A percentile compares a stretch with the other conserved stretches of the same genome.
Conservation (phyloP, 2,329 filamentous ascomycete species). For the Malbranchea cinnamomea region DNA sequence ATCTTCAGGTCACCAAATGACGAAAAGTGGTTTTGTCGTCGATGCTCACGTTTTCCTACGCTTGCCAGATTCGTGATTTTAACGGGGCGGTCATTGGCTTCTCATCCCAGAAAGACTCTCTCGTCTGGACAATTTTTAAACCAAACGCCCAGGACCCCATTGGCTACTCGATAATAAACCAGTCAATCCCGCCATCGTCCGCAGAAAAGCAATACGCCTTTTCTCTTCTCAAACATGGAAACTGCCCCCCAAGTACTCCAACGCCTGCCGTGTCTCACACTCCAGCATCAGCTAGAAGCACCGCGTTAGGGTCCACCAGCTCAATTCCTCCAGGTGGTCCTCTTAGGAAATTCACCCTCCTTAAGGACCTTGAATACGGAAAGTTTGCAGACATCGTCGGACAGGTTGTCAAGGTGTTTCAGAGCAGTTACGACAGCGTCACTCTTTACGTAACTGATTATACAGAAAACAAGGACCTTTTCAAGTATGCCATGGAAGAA, state of each 20-base stretch:
- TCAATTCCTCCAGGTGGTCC: too few species aligned
- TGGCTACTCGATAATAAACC: too few species aligned
- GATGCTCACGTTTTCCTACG: neutral
- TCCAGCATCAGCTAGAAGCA: too few species aligned
- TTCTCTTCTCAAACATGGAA: constrained; percentile 11
- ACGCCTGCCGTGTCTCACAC: too few species aligned
- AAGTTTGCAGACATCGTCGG: constrained; percentile 56
- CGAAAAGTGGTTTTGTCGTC: too few species aligned
- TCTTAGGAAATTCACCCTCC: constrained; percentile 51
- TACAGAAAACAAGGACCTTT: constrained; percentile 54
- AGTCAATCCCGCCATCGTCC: constrained; percentile 14
- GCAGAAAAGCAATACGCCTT: constrained; percentile 18
- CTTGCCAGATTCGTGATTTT: constrained; percentile 1
- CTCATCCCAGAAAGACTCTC: constrained; percentile 14
- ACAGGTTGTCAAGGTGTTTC: constrained; percentile 49
- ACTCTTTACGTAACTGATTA: constrained; percentile 72
- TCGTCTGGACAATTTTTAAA: constrained; percentile 24
- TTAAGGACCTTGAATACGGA: constrained; percentile 45
- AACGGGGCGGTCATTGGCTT: constrained; percentile 8
- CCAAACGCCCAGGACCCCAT: constrained; percentile 13
- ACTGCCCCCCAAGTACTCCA: too few species aligned
- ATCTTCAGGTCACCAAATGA: too few species aligned
- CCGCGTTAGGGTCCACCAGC: too few species aligned
- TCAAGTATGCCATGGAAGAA: constrained; percentile 33
- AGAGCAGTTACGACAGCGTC: constrained; percentile 30